Conservation (phyloP, 2,329 filamentous ascomycete genomes). For the Aspergillus unguis region DNA sequence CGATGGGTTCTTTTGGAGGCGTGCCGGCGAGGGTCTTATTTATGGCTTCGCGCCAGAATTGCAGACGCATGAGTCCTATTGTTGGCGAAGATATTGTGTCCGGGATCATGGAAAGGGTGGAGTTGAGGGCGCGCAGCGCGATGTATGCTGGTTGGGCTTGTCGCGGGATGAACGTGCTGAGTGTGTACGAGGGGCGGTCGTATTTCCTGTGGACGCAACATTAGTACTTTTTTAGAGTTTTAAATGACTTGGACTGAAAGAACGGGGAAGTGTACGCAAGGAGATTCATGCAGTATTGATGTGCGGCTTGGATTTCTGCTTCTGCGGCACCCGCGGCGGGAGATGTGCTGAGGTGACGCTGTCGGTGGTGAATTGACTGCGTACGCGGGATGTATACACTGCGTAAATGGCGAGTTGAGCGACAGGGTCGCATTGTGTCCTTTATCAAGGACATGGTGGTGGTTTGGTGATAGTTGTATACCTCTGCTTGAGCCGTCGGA, state of each 20-base stretch:
- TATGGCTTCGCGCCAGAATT: conserved; percentile 90
- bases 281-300: conserved; percentile 58
- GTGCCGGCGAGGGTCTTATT: conserved; percentile 70
- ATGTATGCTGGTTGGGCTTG: conserved; percentile 78
- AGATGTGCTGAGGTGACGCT: conserved; percentile 26
- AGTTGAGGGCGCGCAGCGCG: conserved; percentile 85
- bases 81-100: conserved; percentile 85
- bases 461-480: background rate
- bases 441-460: conserved; percentile 16
- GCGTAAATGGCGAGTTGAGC: conserved; percentile 17
- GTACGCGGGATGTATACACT: conserved; percentile 1
- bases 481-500: background rate
- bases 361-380: conserved; percentile 15
- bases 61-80: conserved; percentile 82
- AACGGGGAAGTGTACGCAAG: conserved; percentile 45
- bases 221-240: background rate
- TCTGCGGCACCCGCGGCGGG: conserved; percentile 29
- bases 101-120: conserved; percentile 85
- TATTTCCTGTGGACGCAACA: conserved; percentile 60
- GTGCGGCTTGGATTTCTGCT: conserved; percentile 53
- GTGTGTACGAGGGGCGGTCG: conserved; percentile 82
- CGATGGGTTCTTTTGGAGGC: conserved; percentile 88
- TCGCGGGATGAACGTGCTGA: conserved; percentile 78
- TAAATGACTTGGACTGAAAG: background rate
- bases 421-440: conserved; percentile 20